Evolutionary conservation across 2,329 filamentous ascomycete genomes (phyloP), one percentile per base, ranked within the genome.

Genomic region (Knoxdaviesia capensis): DNA sequence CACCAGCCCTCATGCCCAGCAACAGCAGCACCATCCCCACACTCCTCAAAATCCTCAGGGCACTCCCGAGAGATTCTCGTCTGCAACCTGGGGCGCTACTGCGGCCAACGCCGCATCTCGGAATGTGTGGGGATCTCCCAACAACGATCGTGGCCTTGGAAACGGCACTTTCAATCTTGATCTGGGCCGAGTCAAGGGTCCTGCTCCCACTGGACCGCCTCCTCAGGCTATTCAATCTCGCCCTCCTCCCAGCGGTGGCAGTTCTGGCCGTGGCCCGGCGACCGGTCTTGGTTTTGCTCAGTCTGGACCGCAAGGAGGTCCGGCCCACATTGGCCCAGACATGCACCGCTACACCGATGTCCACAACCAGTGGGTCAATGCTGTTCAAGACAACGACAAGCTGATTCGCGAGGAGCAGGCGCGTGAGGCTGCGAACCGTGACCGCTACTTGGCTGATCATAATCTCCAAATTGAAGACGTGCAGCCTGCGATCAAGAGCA

Each of bases 111-210:
- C 36, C 9, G 44, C 44, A 8, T 41, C 41, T 6, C 64, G 69
- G 39, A 83, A 79, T 52, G 77, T 86, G 11, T 87, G 81, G 81
- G 80, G 76, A 11, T 74, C 79, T 37, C 77, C 76, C n/a, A 73
- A 74, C 43, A 77, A 71, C 50, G 76, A 82, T 48, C 69, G 76
- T 42, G 76, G 73, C 7, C 73, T 87, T 20, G 81, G 81, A 4
- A 87, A 87, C 54, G 81, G 81, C 37, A 84, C 80, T 0, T 87
- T 87, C 51, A 74, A 71, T 44, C 66, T 72, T 8, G 72, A 75
- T 48, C 64, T 79, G 41, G 67, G 65, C 31, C 62, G 64, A 38
- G 54, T 66, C 9, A 49, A 58, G 39, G 59, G 61, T 7, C 69
- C 68, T 1, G 59, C 65, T 1, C 71, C 64, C 9, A 63, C 65